phyloP scores from a whole-genome alignment of 345 rosid species.

The Physaria fendleri region DNA sequence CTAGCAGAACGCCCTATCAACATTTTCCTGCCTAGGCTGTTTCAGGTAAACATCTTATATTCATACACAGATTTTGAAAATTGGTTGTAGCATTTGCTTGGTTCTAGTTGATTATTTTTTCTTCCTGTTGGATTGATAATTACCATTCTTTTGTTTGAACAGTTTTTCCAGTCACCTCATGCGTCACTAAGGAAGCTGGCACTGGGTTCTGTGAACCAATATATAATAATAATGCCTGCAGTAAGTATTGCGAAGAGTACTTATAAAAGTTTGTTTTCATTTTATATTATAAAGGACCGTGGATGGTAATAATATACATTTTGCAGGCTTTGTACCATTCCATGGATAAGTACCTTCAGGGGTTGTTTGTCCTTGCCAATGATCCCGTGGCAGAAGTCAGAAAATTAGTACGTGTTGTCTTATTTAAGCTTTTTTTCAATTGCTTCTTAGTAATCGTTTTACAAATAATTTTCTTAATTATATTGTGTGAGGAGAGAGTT shows the following conservation, averaged over 20 bases:
- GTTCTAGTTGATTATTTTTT: constrained; percentile 13
- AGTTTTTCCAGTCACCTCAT: constrained; percentile 93
- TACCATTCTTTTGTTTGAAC: constrained; percentile 29
- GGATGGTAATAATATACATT: background rate
- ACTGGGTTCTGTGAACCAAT: constrained; percentile 80
- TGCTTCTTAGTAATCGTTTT: background rate
- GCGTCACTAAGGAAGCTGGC: constrained; percentile 76
- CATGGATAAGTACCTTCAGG: constrained; percentile 77
- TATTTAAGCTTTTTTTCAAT: constrained; percentile 6
- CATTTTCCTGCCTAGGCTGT: constrained; percentile 69
- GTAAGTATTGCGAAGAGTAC: constrained; percentile 46
- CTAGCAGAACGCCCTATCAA: constrained; percentile 82
- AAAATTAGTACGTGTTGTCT: constrained; percentile 43
- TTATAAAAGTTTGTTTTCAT: background rate
- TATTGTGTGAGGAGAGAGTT: background rate
- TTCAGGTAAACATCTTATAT: constrained; percentile 47
- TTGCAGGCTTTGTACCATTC: constrained; percentile 65
- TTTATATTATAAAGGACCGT: background rate
- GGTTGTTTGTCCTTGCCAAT: constrained; percentile 76
- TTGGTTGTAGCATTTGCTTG: background rate
- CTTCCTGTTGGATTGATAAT: constrained; percentile 1
- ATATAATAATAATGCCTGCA: constrained; percentile 87
- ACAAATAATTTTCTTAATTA: background rate
- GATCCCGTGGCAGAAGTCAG: constrained; percentile 84
- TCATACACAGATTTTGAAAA: background rate